Conservation (phyloP, 345 rosid genomes). For the Populus nigra region DNA sequence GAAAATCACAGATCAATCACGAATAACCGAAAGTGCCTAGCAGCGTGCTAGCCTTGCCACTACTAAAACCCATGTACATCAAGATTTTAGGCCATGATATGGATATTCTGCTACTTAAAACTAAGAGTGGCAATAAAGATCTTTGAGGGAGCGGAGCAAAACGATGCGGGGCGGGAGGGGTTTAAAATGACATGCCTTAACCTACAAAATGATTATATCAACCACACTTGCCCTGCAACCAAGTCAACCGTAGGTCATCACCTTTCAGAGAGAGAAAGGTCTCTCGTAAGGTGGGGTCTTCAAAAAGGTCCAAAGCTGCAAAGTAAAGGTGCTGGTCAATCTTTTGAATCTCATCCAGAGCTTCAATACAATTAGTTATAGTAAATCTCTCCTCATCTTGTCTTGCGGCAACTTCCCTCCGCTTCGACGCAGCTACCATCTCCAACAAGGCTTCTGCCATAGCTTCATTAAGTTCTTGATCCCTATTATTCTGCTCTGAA, state of each 20-base stretch:
- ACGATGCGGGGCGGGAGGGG: too few relatives aligned
- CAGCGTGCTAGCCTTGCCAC: too few relatives aligned
- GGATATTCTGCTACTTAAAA: background rate
- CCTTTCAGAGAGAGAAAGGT: conserved; percentile 58
- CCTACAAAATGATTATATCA: conserved; percentile 10
- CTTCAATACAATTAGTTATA: conserved; percentile 59
- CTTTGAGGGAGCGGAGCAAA: background rate
- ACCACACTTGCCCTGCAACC: conserved; percentile 60
- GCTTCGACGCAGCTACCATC: conserved; percentile 53
- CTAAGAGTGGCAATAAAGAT: background rate
- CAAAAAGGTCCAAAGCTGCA: conserved; percentile 72
- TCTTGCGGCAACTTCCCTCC: conserved; percentile 24
- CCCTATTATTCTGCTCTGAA: conserved; percentile 29
- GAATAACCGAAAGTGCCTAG: too few relatives aligned
- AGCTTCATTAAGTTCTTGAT: conserved; percentile 35
- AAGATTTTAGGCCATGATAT: too few relatives aligned
- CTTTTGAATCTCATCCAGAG: conserved; percentile 58
- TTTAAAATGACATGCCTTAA: background rate
- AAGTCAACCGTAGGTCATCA: conserved; percentile 37
- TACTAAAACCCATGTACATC: too few relatives aligned
- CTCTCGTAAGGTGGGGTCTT: conserved; percentile 51
- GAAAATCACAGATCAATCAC: too few relatives aligned
- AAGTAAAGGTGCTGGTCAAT: conserved; percentile 55
- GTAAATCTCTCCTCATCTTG: conserved; percentile 41
- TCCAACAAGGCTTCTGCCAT: conserved; percentile 62